Evolutionary conservation across 1,284 basidiomycete species (phyloP).

Genomic region (Anthracocystis walkeri): DNA sequence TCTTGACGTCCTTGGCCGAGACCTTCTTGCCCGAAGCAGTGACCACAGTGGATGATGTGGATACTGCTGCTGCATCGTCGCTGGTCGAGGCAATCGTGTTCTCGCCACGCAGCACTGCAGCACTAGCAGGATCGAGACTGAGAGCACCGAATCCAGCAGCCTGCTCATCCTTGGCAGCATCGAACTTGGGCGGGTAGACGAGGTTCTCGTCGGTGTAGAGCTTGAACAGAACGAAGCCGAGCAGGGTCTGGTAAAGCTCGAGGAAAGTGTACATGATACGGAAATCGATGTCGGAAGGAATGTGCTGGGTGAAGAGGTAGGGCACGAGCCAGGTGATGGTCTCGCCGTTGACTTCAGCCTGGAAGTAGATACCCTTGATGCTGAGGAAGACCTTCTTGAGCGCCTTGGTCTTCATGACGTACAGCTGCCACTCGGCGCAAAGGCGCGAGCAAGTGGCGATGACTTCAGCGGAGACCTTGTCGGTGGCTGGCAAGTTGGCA

Average conservation of each 20-base stretch:
- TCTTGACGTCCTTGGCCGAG: constrained; percentile 72
- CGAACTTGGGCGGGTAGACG: constrained; percentile 93
- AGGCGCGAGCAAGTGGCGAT: constrained; percentile 91
- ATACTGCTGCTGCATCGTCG: constrained; percentile 31
- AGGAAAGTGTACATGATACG: constrained; percentile 98
- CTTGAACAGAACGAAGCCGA: constrained; percentile 97
- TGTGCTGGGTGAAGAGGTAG: constrained; percentile 95
- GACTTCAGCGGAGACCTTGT: constrained; percentile 82
- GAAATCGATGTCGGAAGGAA: constrained; percentile 95
- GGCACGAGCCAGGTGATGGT: constrained; percentile 96
- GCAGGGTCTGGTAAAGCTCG: constrained; percentile 95
- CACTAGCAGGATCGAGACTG: constrained; percentile 76
- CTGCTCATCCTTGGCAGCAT: constrained; percentile 83
- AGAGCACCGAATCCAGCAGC: constrained; percentile 89
- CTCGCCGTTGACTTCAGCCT: constrained; percentile 93
- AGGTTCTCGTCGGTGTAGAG: constrained; percentile 94
- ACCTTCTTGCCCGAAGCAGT: constrained; percentile 70
- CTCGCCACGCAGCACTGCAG: constrained; percentile 59
- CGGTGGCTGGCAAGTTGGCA: constrained; percentile 73
- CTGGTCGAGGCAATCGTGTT: constrained; percentile 26
- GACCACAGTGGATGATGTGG: constrained; percentile 40
- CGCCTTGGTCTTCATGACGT: constrained; percentile 87
- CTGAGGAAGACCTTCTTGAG: constrained; percentile 94
- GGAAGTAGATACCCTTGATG: constrained; percentile 99
- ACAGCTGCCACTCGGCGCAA: constrained; percentile 77